phyloP scores from a whole-genome alignment of 352 stramenopile genomes.

The Salisapilia sapeloensis region DNA sequence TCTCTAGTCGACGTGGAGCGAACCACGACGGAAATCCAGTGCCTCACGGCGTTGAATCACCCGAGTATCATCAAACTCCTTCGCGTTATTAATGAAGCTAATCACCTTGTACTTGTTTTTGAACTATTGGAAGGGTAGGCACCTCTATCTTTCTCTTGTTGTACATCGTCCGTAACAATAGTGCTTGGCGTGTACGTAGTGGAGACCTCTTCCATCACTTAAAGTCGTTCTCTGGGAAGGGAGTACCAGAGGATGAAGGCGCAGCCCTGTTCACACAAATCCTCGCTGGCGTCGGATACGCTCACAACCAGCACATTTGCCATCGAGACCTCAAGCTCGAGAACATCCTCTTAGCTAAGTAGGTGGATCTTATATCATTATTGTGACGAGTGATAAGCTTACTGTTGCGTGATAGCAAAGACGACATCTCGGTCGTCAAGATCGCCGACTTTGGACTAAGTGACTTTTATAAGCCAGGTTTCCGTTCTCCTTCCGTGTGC shows the following conservation, averaged over 20 bases:
- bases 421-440: conserved; percentile 66
- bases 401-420: conserved; percentile 26
- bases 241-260: conserved; percentile 43
- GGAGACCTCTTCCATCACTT: conserved; percentile 79
- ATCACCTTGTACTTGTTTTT: conserved; percentile 78
- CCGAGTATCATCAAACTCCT: conserved; percentile 80
- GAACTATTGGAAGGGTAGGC: conserved; percentile 66
- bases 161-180: not conserved
- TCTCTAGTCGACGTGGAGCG: conserved; percentile 76
- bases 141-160: not conserved
- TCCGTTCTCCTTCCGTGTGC: not conserved
- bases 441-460: conserved; percentile 80
- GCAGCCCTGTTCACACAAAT: conserved; percentile 58
- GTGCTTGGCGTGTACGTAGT: conserved; percentile 6
- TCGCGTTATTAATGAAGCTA: conserved; percentile 69
- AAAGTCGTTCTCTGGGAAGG: conserved; percentile 24
- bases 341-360: conserved; percentile 76
- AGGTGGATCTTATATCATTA: conserved; percentile 3
- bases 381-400: not conserved
- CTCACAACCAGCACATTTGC: conserved; percentile 82
- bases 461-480: conserved; percentile 74
- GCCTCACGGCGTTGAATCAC: conserved; percentile 71
- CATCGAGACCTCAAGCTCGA: conserved; percentile 80
- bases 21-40: conserved; percentile 79
- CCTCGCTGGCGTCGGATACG: conserved; percentile 60